These are phyloP conservation scores for Penicillium sp. DNA, from an alignment of 2,329 filamentous ascomycete genomes.

Conservation along the genomic window DNA sequence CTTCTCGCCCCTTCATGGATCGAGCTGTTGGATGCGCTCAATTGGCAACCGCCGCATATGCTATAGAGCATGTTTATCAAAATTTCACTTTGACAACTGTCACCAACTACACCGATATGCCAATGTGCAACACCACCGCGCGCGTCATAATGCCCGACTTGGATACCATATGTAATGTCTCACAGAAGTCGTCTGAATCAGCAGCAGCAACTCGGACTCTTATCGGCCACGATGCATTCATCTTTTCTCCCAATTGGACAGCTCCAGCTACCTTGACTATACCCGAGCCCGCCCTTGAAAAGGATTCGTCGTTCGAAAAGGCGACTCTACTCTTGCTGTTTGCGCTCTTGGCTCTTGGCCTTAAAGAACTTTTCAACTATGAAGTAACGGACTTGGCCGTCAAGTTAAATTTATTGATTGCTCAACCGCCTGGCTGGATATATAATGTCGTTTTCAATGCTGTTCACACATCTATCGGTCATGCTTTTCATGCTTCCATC, in stretches of 20 bases:
- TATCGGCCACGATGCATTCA: background rate
- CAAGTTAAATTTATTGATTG: background rate
- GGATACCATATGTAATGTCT: background rate
- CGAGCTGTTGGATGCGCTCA: constrained; percentile 21
- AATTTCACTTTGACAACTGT: background rate
- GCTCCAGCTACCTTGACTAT: background rate
- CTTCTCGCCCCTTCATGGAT: constrained; percentile 14
- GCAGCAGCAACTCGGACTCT: background rate
- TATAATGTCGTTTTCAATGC: background rate
- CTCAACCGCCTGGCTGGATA: background rate
- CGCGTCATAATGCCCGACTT: background rate
- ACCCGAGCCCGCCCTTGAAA: background rate
- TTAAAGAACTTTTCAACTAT: background rate
- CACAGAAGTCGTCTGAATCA: no score
- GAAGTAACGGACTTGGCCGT: background rate
- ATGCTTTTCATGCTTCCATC: background rate
- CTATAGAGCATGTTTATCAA: background rate
- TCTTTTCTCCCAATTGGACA: background rate
- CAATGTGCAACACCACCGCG: background rate
- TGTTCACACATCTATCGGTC: background rate
- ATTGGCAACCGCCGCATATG: constrained; percentile 17
- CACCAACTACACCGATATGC: background rate
- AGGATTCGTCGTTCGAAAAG: background rate
- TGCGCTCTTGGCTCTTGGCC: background rate
- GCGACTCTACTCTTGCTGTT: background rate